A percentile compares a stretch with the other conserved stretches of the same genome.
phyloP scores from a whole-genome alignment of 352 stramenopile genomes.

The Nothophytophthora sp. region DNA sequence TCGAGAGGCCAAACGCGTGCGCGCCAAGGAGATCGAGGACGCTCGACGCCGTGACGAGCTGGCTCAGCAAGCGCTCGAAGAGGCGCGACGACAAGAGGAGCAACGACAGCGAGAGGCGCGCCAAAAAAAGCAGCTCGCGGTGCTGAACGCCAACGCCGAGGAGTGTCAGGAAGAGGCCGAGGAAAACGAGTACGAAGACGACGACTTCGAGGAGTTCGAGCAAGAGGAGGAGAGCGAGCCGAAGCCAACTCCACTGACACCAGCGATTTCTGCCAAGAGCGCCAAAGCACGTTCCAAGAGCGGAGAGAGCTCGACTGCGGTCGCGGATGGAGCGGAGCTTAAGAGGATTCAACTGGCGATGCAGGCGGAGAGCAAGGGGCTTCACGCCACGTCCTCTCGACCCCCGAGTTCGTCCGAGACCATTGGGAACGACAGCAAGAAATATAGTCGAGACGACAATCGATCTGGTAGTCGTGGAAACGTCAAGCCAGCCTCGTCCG shows the following conservation, averaged over 20 bases:
- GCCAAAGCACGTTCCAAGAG: constrained; percentile 22
- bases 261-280: constrained; percentile 4
- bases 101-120: constrained; percentile 43
- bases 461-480: not conserved
- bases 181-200: constrained; percentile 60
- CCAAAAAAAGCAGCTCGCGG: constrained; percentile 50
- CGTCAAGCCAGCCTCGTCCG: constrained; percentile 24
- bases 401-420: constrained; percentile 24
- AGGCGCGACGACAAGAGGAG: constrained; percentile 47
- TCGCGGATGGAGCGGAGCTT: constrained; percentile 28
- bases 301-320: constrained; percentile 5
- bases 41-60: constrained; percentile 51
- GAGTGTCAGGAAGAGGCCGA: constrained; percentile 63
- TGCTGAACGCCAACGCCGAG: constrained; percentile 71
- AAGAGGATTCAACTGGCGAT: constrained; percentile 68
- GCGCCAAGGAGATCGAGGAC: constrained; percentile 55
- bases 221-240: constrained; percentile 30
- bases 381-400: constrained; percentile 27
- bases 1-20: constrained; percentile 56
- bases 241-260: constrained; percentile 22
- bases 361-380: constrained; percentile 59
- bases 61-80: constrained; percentile 42
- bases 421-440: constrained; percentile 1
- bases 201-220: constrained; percentile 70
- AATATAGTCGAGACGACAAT: constrained; percentile 8